phyloP scores from a whole-genome alignment of 768 basidiomycete species.

The Boletus fagicola region DNA sequence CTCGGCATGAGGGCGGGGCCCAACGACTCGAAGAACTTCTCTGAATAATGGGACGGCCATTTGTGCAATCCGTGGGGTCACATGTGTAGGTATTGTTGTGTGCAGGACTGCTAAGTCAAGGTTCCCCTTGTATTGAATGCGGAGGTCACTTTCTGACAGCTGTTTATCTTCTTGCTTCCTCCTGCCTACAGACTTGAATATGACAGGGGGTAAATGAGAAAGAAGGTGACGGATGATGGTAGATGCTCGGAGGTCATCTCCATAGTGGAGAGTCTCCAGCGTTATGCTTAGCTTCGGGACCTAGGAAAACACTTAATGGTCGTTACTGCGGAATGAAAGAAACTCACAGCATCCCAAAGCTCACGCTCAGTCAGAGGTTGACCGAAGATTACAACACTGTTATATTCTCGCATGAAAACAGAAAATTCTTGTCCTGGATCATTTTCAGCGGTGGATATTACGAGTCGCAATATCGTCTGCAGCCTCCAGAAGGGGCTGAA shows the following conservation, averaged over 20 bases:
- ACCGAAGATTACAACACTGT: conserved; percentile 15
- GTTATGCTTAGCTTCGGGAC: conserved; percentile 17
- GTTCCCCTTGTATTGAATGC: conserved; percentile 35
- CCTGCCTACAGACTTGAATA: conserved; percentile 13
- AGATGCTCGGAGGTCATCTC: conserved; percentile 22
- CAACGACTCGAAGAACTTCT: conserved; percentile 56
- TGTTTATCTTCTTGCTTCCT: neutral
- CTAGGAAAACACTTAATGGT: conserved; percentile 10
- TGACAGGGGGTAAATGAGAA: conserved; percentile 2
- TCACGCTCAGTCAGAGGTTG: conserved; percentile 22
- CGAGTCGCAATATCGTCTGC: conserved; percentile 49
- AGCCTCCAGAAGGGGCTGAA: conserved; percentile 52
- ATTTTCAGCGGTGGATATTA: conserved; percentile 33
- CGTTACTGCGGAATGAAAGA: neutral
- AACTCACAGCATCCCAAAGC: conserved; percentile 29
- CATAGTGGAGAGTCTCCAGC: conserved; percentile 24
- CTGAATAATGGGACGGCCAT: conserved; percentile 52
- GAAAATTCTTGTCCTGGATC: conserved; percentile 31
- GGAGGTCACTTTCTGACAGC: neutral
- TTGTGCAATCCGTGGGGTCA: conserved; percentile 57
- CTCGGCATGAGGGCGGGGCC: conserved; percentile 38
- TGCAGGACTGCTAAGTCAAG: conserved; percentile 59
- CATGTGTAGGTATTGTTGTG: conserved; percentile 55
- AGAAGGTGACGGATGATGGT: conserved; percentile 22
- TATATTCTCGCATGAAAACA: conserved; percentile 38